phyloP scores from a whole-genome alignment of 192 early-diverging fungal species.

The Mortierella antarctica region DNA sequence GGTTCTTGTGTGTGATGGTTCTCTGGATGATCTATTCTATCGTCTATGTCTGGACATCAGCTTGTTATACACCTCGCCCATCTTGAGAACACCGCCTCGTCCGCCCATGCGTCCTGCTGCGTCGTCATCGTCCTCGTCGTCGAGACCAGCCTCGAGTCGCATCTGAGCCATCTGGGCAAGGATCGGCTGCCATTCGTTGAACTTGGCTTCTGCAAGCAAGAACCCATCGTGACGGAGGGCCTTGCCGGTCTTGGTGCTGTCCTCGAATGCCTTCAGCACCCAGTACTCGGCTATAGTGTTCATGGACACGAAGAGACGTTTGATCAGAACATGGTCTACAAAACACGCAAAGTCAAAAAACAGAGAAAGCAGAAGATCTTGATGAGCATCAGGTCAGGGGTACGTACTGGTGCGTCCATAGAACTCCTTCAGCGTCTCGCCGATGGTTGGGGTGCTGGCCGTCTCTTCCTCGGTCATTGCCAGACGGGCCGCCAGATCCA shows the following conservation, averaged over 20 bases:
- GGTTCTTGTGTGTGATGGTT: not conserved
- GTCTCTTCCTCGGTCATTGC: slow-evolving; percentile 57
- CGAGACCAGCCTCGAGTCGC: slow-evolving; percentile 55
- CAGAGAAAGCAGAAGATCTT: not conserved
- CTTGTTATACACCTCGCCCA: slow-evolving; percentile 52
- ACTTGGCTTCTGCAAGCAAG: slow-evolving; percentile 56
- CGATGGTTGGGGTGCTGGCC: slow-evolving; percentile 49
- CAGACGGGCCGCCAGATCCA: slow-evolving; percentile 45
- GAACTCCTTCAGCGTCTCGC: slow-evolving; percentile 58
- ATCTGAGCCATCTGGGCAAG: slow-evolving; percentile 57
- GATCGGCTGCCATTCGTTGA: slow-evolving; percentile 58
- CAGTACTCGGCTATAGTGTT: slow-evolving; percentile 50
- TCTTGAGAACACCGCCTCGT: slow-evolving; percentile 39
- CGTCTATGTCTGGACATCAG: slow-evolving; percentile 51
- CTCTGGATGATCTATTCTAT: not conserved
- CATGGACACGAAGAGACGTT: not conserved
- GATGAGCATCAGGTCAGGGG: not conserved
- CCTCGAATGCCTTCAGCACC: slow-evolving; percentile 54
- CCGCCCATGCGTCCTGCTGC: slow-evolving; percentile 36
- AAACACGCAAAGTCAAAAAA: not conserved
- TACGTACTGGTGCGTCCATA: slow-evolving; percentile 60
- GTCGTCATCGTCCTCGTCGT: slow-evolving; percentile 40
- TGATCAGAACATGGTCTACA: not conserved
- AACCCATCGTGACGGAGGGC: slow-evolving; percentile 59
- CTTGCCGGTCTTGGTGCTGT: slow-evolving; percentile 56